These are phyloP conservation scores for Kwoniella bestiolae DNA, from an alignment of 768 basidiomycete genomes.

Conservation along the genomic window DNA sequence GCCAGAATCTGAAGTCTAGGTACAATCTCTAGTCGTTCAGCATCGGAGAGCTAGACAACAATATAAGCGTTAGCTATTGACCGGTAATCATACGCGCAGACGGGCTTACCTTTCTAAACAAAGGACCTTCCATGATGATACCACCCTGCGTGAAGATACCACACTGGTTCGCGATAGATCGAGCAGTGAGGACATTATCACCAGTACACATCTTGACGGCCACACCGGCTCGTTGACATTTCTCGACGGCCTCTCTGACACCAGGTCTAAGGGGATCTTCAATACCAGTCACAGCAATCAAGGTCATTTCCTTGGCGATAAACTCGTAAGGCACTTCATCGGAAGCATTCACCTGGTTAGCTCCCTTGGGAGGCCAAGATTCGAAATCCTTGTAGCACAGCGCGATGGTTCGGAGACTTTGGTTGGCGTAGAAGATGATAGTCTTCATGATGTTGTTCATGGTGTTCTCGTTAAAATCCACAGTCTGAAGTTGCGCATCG, in stretches of 20 bases:
- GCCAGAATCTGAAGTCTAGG: constrained; percentile 95
- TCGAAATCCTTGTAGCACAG: constrained; percentile 88
- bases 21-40: constrained; percentile 77
- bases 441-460: constrained; percentile 82
- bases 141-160: constrained; percentile 93
- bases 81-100: too few species aligned
- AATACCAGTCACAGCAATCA: constrained; percentile 90
- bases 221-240: constrained; percentile 87
- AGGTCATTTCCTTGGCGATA: constrained; percentile 72
- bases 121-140: constrained; percentile 96
- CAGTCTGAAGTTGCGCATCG: constrained; percentile 62
- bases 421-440: constrained; percentile 97
- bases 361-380: constrained; percentile 73
- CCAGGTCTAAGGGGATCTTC: constrained; percentile 93
- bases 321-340: constrained; percentile 64
- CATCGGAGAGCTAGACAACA: constrained; percentile 63
- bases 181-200: constrained; percentile 77
- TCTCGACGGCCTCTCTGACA: constrained; percentile 83
- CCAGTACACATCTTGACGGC: constrained; percentile 98
- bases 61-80: neutral
- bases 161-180: constrained; percentile 95
- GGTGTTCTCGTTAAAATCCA: constrained; percentile 68
- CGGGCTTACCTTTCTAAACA: constrained; percentile 66
- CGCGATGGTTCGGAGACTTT: constrained; percentile 90
- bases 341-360: constrained; percentile 21